phyloP scores from a whole-genome alignment of 2,329 filamentous ascomycete genomes.

The Colletotrichum cordylinicola region DNA sequence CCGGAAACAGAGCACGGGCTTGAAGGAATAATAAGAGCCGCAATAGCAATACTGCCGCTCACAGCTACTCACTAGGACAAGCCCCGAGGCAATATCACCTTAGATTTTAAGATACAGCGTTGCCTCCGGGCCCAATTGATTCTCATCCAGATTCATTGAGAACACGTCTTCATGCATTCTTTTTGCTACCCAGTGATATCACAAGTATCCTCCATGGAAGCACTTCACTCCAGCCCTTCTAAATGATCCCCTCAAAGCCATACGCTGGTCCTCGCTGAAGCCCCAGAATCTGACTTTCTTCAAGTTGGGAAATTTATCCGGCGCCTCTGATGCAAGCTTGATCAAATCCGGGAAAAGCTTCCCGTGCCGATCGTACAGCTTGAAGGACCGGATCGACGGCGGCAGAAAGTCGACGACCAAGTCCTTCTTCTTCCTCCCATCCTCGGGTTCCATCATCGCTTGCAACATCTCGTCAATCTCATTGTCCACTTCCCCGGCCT shows the following conservation, averaged over 20 bases:
- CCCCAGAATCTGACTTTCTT: background rate
- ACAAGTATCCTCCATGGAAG: background rate
- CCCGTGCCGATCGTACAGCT: background rate
- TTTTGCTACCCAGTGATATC: background rate
- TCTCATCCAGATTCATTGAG: background rate
- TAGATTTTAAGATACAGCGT: rapidly evolving
- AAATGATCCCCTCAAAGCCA: background rate
- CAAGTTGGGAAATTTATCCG: background rate
- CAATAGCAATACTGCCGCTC: rapidly evolving
- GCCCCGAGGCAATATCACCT: background rate
- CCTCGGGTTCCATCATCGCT: background rate
- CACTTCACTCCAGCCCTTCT: background rate
- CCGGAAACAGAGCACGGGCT: rapidly evolving
- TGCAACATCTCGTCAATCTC: background rate
- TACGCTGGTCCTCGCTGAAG: background rate
- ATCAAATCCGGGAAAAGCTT: background rate
- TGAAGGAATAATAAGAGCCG: background rate
- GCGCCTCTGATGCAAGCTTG: background rate
- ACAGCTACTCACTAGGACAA: background rate
- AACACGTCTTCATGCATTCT: background rate
- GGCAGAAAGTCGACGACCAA: background rate
- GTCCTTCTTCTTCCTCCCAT: background rate
- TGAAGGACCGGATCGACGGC: background rate
- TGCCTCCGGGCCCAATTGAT: background rate
- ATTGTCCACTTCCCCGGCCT: background rate